These are phyloP conservation scores for Thinopyrum obtusiflorum DNA, from an alignment of 202 grass and related monocot genomes.

Conservation along the genomic window DNA sequence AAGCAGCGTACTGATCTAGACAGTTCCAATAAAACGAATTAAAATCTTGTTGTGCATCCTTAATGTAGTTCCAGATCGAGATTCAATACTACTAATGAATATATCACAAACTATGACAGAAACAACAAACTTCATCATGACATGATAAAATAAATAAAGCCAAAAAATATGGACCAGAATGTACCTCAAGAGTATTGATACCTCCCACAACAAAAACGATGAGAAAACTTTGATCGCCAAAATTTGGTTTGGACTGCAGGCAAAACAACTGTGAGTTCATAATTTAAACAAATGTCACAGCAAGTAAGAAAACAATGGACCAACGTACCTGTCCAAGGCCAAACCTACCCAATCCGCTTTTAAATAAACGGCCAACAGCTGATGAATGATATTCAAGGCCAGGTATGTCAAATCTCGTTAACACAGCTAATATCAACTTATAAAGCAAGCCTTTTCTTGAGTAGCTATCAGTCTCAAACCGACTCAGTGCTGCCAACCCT, in stretches of 20 bases:
- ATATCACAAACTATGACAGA: not conserved
- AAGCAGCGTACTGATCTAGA: not conserved
- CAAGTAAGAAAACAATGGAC: not conserved
- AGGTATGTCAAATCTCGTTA: conserved; percentile 66
- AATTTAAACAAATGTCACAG: conserved; percentile 13
- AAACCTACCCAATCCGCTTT: conserved; percentile 91
- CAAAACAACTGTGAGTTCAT: conserved; percentile 1
- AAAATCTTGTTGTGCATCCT: not conserved
- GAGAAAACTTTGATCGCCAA: conserved; percentile 85
- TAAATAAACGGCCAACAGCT: conserved; percentile 83
- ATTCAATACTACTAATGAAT: conserved; percentile 4
- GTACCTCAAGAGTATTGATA: conserved; percentile 88
- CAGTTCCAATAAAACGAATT: not conserved
- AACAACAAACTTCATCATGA: not conserved
- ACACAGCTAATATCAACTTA: conserved; percentile 75
- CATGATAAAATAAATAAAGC: conserved; percentile 8
- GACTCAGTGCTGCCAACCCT: conserved; percentile 59
- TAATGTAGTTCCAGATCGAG: not conserved
- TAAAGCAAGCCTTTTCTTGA: conserved; percentile 83
- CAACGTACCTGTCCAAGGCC: conserved; percentile 83
- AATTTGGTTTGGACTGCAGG: conserved; percentile 85
- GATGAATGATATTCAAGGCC: conserved; percentile 90
- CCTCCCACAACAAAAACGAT: conserved; percentile 92
- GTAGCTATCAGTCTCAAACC: conserved; percentile 69
- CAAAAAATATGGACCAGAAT: conserved; percentile 23